phyloP scores from a whole-genome alignment of 2,329 filamentous ascomycete species.

The Xylariaceae sp. region DNA sequence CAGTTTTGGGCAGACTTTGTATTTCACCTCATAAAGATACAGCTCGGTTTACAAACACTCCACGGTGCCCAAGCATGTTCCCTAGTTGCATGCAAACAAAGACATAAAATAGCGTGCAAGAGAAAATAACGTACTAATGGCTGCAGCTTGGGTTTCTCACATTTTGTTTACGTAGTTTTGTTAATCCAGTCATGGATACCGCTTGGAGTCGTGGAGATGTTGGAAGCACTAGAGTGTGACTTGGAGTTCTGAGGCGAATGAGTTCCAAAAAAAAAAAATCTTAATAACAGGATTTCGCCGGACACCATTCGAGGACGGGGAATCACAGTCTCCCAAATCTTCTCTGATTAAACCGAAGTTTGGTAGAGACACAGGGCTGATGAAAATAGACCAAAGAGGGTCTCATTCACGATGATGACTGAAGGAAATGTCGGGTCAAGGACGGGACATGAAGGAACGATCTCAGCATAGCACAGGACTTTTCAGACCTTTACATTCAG shows the following conservation, averaged over 20 bases:
- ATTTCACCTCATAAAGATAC: too few species aligned
- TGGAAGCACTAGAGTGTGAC: slow-evolving; percentile 3
- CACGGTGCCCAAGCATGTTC: background rate
- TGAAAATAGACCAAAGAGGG: background rate
- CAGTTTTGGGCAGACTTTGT: too few species aligned
- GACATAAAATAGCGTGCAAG: background rate
- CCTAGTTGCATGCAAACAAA: background rate
- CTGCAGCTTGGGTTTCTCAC: background rate
- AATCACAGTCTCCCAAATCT: background rate
- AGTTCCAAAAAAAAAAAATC: slow-evolving; percentile 3
- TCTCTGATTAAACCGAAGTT: slow-evolving; percentile 1
- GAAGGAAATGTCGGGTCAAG: slow-evolving; percentile 21
- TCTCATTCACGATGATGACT: slow-evolving; percentile 24
- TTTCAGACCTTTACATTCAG: slow-evolving; percentile 14
- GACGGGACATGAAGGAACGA: slow-evolving; percentile 19
- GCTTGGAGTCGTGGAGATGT: background rate
- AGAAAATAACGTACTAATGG: background rate
- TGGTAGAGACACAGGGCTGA: slow-evolving; percentile 4
- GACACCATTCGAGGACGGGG: slow-evolving; percentile 6
- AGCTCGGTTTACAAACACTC: background rate
- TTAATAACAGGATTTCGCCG: slow-evolving; percentile 4
- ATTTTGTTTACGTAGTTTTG: background rate
- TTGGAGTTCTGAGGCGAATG: background rate
- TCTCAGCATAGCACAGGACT: slow-evolving; percentile 24
- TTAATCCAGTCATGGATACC: background rate